Conservation (phyloP, 768 basidiomycete genomes). For the Daedaleopsis sinensis region DNA sequence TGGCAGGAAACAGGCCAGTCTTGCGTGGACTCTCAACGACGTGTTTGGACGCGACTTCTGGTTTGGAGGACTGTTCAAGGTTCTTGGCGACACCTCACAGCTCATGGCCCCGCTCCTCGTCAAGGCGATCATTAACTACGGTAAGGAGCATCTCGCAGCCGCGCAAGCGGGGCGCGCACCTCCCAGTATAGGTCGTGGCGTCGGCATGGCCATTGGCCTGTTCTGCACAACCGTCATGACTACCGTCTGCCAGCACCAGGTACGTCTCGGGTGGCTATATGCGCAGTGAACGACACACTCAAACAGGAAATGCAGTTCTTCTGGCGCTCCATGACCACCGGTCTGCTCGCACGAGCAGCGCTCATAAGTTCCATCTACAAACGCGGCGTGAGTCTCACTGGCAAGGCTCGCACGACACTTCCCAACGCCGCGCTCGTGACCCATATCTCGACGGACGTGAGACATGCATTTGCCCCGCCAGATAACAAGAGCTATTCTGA, state of each 20-base stretch:
- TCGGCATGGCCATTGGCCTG: conserved; percentile 61
- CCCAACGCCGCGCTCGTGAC: conserved; percentile 64
- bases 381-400: conserved; percentile 65
- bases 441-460: conserved; percentile 68
- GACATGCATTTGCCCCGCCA: conserved; percentile 21
- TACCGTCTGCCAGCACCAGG: conserved; percentile 67
- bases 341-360: conserved; percentile 64
- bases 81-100: conserved; percentile 61
- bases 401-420: conserved; percentile 63
- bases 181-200: conserved; percentile 51
- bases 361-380: conserved; percentile 74
- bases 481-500: conserved; percentile 3
- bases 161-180: conserved; percentile 38
- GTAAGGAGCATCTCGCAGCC: conserved; percentile 48
- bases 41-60: conserved; percentile 62
- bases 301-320: conserved; percentile 52
- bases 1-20: conserved; percentile 51
- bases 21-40: conserved; percentile 65
- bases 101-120: conserved; percentile 66
- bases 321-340: conserved; percentile 68
- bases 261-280: conserved; percentile 28
- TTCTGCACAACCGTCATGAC: conserved; percentile 51
- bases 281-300: conserved; percentile 4
- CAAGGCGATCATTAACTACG: conserved; percentile 65
- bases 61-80: conserved; percentile 64